Conservation (phyloP, 2,329 filamentous ascomycete species). For the Geosmithia flava region DNA sequence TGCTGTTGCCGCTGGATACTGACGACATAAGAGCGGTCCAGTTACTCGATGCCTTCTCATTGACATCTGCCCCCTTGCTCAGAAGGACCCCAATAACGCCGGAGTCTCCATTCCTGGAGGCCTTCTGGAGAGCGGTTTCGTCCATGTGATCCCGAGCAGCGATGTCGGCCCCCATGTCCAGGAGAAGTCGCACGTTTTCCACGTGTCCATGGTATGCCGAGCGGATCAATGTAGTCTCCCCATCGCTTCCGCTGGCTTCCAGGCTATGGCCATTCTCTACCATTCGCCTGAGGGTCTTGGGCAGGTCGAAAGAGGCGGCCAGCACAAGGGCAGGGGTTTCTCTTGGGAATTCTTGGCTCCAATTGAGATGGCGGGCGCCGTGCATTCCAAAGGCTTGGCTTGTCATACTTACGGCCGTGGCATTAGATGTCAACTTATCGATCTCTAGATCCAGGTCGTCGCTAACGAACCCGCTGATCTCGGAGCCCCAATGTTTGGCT, state of each 20-base stretch:
- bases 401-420: not conserved
- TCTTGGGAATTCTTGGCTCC: not conserved
- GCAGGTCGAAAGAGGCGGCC: not conserved
- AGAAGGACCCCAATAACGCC: not conserved
- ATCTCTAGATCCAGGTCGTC: not conserved
- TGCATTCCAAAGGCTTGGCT: not conserved
- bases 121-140: not conserved
- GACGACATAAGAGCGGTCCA: not conserved
- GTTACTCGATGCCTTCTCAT: not conserved
- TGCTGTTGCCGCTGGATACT: not conserved
- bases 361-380: not conserved
- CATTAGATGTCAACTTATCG: not conserved
- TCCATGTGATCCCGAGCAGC: not conserved
- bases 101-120: not conserved
- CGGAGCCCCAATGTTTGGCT: not conserved
- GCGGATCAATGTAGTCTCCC: not conserved
- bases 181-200: not conserved
- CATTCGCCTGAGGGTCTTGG: not conserved
- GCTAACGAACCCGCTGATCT: not conserved
- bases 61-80: not conserved
- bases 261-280: not conserved
- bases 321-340: not conserved
- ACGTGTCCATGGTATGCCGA: not conserved
- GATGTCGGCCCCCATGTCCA: not conserved
- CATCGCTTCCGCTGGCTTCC: not conserved